A percentile compares a stretch with the other conserved stretches of the same genome.
Conservation (phyloP, 768 basidiomycete species). For the Leccinellum albellum region DNA sequence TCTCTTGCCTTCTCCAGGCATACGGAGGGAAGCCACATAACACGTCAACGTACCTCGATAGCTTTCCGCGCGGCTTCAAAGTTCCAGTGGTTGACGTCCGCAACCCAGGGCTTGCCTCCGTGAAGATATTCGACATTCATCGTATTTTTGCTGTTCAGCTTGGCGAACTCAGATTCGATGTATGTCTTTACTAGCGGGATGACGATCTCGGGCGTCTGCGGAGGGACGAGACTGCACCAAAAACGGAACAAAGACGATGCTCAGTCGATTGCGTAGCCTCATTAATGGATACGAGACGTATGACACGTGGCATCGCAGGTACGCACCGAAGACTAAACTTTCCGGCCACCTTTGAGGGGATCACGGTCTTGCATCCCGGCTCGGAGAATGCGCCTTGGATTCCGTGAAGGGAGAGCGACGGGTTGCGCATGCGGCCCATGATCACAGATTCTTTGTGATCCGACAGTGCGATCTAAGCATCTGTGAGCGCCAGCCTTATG, state of each 20-base stretch:
- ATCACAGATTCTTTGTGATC: constrained; percentile 73
- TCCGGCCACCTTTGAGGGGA: constrained; percentile 82
- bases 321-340: constrained; percentile 91
- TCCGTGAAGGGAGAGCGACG: constrained; percentile 88
- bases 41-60: constrained; percentile 52
- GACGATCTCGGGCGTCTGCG: constrained; percentile 76
- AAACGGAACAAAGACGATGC: not conserved
- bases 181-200: constrained; percentile 68
- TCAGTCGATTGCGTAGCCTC: not conserved
- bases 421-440: constrained; percentile 92
- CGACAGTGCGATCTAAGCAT: constrained; percentile 55
- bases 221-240: constrained; percentile 64
- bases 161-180: constrained; percentile 75
- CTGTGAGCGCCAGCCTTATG: not conserved
- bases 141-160: constrained; percentile 81
- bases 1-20: not conserved
- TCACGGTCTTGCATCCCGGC: constrained; percentile 86
- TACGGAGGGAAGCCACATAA: not conserved
- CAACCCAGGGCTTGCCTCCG: constrained; percentile 89
- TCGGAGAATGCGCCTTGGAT: constrained; percentile 93
- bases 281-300: not conserved
- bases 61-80: constrained; percentile 85
- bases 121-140: constrained; percentile 67
- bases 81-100: constrained; percentile 86
- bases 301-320: not conserved